Percentiles rank a stretch among this genome's conserved stretches.
Conservation (phyloP, 148 eudicot genomes). For the Cornus kousa region DNA sequence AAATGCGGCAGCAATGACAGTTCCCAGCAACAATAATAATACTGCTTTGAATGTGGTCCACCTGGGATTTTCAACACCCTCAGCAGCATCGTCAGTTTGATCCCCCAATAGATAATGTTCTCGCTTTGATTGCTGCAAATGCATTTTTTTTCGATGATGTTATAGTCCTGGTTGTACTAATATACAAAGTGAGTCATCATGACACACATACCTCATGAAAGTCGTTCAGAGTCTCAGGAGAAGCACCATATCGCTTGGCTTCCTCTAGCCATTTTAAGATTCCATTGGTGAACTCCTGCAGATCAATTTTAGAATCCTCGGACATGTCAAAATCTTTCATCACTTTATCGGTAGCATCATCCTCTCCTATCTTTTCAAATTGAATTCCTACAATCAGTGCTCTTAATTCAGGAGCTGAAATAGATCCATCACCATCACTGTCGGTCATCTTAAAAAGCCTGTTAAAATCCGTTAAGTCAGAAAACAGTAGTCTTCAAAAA, state of each 20-base stretch:
- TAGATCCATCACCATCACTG: constrained; percentile 27
- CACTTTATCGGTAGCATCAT: constrained; percentile 53
- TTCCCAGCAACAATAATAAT: constrained; percentile 55
- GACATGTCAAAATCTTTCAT: constrained; percentile 70
- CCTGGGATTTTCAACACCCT: constrained; percentile 50
- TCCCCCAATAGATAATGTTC: constrained; percentile 67
- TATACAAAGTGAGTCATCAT: background rate
- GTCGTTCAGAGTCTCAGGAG: constrained; percentile 25
- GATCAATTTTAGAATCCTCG: constrained; percentile 35
- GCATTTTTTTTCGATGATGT: background rate
- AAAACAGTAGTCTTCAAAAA: background rate
- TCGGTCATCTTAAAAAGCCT: constrained; percentile 72
- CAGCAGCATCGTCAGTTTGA: constrained; percentile 43
- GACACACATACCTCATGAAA: constrained; percentile 44
- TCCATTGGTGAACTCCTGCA: constrained; percentile 56
- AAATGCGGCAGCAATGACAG: constrained; percentile 70
- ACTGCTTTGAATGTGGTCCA: constrained; percentile 56
- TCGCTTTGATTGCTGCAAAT: constrained; percentile 54
- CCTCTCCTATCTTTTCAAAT: constrained; percentile 52
- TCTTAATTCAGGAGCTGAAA: constrained; percentile 60
- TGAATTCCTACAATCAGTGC: constrained; percentile 71
- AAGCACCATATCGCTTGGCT: constrained; percentile 27
- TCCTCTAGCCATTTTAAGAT: constrained; percentile 54
- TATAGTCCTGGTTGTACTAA: background rate
- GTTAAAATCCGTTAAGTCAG: constrained; percentile 12